A percentile compares a stretch with the other conserved stretches of the same genome.
Evolutionary conservation across 306 rosid genomes (phyloP).

Genomic region (Dryas drummondii): DNA sequence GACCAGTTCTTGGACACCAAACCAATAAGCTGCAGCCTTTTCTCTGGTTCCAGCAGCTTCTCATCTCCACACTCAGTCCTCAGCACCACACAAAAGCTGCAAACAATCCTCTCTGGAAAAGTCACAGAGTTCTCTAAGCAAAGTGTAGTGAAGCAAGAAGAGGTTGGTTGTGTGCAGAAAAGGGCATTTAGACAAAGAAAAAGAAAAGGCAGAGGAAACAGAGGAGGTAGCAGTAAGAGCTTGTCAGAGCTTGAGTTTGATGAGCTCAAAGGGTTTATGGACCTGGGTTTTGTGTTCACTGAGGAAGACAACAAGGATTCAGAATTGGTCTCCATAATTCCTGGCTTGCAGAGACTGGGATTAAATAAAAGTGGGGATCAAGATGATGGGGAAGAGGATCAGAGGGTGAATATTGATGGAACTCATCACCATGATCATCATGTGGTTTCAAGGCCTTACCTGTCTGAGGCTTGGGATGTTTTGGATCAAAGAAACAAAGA

Average conservation of each 20-base stretch:
- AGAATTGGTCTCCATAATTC: slow-evolving; percentile 58
- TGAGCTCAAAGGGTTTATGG: slow-evolving; percentile 86
- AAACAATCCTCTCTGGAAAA: slow-evolving; percentile 48
- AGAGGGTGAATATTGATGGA: slow-evolving; percentile 27
- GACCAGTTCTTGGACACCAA: slow-evolving; percentile 37
- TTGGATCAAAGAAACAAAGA: slow-evolving; percentile 34
- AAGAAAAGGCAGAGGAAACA: slow-evolving; percentile 11
- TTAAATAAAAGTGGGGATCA: slow-evolving; percentile 13
- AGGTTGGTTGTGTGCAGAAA: slow-evolving; percentile 10
- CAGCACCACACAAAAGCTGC: slow-evolving; percentile 27
- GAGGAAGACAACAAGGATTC: slow-evolving; percentile 58
- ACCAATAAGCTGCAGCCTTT: slow-evolving; percentile 3
- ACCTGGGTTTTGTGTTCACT: slow-evolving; percentile 81
- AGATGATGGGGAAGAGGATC: slow-evolving; percentile 2
- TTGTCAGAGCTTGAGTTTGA: slow-evolving; percentile 65
- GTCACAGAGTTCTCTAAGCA: slow-evolving; percentile 30
- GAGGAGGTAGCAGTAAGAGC: slow-evolving; percentile 37
- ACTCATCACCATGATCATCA: neutral
- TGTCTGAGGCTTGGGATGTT: slow-evolving; percentile 80
- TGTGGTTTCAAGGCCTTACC: slow-evolving; percentile 55
- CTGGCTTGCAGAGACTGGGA: slow-evolving; percentile 65
- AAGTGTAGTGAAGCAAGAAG: neutral
- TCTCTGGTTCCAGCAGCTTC: slow-evolving; percentile 19
- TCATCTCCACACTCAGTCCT: slow-evolving; percentile 43
- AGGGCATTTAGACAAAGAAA: slow-evolving; percentile 2